phyloP scores from a whole-genome alignment of 2,329 filamentous ascomycete genomes.

The Westerdykella ornata region DNA sequence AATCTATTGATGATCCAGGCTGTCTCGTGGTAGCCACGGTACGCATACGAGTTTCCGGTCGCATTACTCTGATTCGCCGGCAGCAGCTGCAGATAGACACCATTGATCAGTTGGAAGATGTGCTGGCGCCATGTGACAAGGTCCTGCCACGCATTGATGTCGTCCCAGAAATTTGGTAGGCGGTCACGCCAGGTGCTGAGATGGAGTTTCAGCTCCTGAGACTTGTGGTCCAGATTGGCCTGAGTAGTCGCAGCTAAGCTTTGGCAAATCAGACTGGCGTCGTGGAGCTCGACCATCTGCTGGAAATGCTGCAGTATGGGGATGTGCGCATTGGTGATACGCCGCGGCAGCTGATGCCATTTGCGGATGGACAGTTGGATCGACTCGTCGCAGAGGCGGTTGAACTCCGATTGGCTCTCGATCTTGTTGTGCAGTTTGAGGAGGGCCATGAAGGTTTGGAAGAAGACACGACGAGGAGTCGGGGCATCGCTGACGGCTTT shows the following conservation, averaged over 20 bases:
- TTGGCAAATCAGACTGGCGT: conserved; percentile 92
- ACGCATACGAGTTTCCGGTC: conserved; percentile 88
- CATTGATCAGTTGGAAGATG: conserved; percentile 96
- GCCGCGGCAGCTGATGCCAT: conserved; percentile 95
- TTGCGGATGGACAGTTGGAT: conserved; percentile 96
- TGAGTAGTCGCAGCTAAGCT: conserved; percentile 81
- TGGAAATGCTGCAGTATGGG: conserved; percentile 96
- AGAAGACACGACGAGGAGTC: conserved; percentile 88
- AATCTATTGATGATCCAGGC: conserved; percentile 99
- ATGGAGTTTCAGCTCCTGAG: conserved; percentile 87
- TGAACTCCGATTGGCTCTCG: conserved; percentile 74
- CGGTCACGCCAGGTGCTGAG: conserved; percentile 93
- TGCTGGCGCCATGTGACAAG: conserved; percentile 99
- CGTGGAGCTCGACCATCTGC: conserved; percentile 91
- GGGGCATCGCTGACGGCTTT: conserved; percentile 97
- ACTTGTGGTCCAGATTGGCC: conserved; percentile 84
- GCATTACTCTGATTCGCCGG: conserved; percentile 69
- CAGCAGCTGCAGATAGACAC: conserved; percentile 79
- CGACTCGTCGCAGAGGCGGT: conserved; percentile 86
- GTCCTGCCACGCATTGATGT: conserved; percentile 99
- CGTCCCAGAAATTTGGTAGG: conserved; percentile 96
- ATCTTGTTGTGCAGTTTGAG: conserved; percentile 89
- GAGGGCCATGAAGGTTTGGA: conserved; percentile 96
- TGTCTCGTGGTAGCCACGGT: conserved; percentile 95
- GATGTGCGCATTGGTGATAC: conserved; percentile 90